Evolutionary conservation across 164 flowering plant genomes (phyloP).

Genomic region (Berberis vulgaris): DNA sequence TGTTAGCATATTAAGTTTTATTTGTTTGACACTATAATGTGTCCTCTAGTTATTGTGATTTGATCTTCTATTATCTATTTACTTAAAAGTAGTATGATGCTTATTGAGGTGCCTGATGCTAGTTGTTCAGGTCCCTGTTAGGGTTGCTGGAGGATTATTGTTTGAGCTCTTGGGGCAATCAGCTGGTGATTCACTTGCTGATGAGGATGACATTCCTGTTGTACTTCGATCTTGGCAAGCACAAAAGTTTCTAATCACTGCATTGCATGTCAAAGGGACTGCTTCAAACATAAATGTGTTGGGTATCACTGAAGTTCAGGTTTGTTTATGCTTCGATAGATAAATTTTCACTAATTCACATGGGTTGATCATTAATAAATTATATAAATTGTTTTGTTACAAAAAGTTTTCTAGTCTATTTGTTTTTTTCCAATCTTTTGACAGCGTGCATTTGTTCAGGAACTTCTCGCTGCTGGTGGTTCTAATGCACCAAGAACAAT

Average conservation of each 20-base stretch:
- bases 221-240: conserved; percentile 96
- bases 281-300: conserved; percentile 56
- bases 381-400: no score
- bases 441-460: conserved; percentile 32
- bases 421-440: no score
- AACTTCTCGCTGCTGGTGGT: conserved; percentile 70
- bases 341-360: no score
- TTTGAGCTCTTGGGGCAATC: conserved; percentile 96
- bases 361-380: no score
- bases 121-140: conserved; percentile 69
- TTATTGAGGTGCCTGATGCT: background rate
- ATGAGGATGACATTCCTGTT: conserved; percentile 81
- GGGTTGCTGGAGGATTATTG: conserved; percentile 82
- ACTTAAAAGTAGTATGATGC: no score
- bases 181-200: conserved; percentile 69
- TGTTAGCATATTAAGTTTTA: no score
- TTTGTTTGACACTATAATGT: no score
- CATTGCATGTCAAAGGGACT: conserved; percentile 67
- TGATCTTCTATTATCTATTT: no score
- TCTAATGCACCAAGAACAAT: conserved; percentile 59
- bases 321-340: conserved; percentile 11
- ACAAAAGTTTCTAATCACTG: conserved; percentile 72
- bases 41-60: no score
- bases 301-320: conserved; percentile 94
- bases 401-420: no score